A percentile compares a stretch with the other conserved stretches of the same genome.
Evolutionary conservation across 805 yeast species (phyloP).

Genomic region (Ogataea trehaloabstinens): DNA sequence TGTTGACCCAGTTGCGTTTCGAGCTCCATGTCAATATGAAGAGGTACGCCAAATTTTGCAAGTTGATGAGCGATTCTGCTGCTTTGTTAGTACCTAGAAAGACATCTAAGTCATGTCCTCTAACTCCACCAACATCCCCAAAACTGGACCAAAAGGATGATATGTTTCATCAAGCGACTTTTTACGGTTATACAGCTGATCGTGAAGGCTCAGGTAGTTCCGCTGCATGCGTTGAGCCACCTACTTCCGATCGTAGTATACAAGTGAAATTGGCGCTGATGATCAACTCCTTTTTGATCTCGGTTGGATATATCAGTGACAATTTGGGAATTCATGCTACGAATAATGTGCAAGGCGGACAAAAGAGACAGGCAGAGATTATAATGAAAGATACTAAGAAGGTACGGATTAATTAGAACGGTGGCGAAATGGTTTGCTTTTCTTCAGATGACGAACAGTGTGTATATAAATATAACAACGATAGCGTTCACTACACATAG

Average conservation of each 20-base stretch:
- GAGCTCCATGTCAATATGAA: slow-evolving; percentile 49
- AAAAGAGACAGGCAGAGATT: neutral
- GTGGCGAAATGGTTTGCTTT: neutral
- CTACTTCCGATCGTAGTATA: slow-evolving; percentile 1
- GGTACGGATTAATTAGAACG: neutral
- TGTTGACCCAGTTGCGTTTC: slow-evolving; percentile 56
- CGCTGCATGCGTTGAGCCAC: slow-evolving; percentile 13
- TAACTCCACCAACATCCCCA: slow-evolving; percentile 22
- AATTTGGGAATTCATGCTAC: slow-evolving; percentile 16
- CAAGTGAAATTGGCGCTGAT: slow-evolving; percentile 14
- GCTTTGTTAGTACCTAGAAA: slow-evolving; percentile 5
- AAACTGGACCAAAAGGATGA: slow-evolving; percentile 2
- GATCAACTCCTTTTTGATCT: slow-evolving; percentile 7
- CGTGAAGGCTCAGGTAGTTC: slow-evolving; percentile 5
- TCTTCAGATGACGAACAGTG: slow-evolving; percentile 4
- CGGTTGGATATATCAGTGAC: slow-evolving; percentile 5
- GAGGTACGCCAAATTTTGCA: slow-evolving; percentile 39
- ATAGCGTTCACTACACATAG: slow-evolving; percentile 8
- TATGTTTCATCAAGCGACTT: slow-evolving; percentile 13
- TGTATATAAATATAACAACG: slow-evolving; percentile 10
- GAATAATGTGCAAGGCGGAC: slow-evolving; percentile 3
- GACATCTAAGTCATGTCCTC: neutral
- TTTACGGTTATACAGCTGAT: neutral
- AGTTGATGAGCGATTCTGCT: slow-evolving; percentile 7
- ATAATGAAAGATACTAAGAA: neutral